Evolutionary conservation across 805 yeast genomes (phyloP).

Genomic region (Saccharomycopsis sp.): DNA sequence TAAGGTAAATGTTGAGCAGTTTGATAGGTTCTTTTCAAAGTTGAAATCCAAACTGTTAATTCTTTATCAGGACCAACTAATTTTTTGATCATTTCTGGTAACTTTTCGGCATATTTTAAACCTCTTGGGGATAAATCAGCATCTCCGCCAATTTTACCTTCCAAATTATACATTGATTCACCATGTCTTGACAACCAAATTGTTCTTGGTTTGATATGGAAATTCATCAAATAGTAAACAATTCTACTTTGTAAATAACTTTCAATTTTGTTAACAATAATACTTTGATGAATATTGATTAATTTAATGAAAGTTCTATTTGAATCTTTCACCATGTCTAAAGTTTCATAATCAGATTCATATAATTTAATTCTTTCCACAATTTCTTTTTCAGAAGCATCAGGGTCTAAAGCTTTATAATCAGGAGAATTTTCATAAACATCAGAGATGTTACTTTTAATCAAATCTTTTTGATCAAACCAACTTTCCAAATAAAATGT

Average conservation of each 20-base stretch:
- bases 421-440: constrained; percentile 85
- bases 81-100: constrained; percentile 53
- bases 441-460: constrained; percentile 71
- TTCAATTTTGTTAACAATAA: constrained; percentile 78
- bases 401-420: constrained; percentile 57
- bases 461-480: constrained; percentile 74
- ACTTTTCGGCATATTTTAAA: constrained; percentile 55
- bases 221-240: constrained; percentile 91
- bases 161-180: constrained; percentile 82
- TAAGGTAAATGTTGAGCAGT: constrained; percentile 65
- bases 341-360: constrained; percentile 66
- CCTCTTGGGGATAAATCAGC: constrained; percentile 77
- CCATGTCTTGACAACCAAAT: constrained; percentile 96
- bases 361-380: constrained; percentile 63
- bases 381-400: constrained; percentile 63
- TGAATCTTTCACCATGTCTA: constrained; percentile 46
- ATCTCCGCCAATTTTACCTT: constrained; percentile 95
- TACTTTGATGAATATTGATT: constrained; percentile 80
- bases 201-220: constrained; percentile 84
- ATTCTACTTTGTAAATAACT: constrained; percentile 85
- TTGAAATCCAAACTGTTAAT: constrained; percentile 89
- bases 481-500: constrained; percentile 90
- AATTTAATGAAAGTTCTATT: constrained; percentile 78
- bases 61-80: constrained; percentile 25
- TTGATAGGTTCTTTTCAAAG: constrained; percentile 69